Conservation (phyloP, 2,329 filamentous ascomycete genomes). For the Fusarium subglutinans region DNA sequence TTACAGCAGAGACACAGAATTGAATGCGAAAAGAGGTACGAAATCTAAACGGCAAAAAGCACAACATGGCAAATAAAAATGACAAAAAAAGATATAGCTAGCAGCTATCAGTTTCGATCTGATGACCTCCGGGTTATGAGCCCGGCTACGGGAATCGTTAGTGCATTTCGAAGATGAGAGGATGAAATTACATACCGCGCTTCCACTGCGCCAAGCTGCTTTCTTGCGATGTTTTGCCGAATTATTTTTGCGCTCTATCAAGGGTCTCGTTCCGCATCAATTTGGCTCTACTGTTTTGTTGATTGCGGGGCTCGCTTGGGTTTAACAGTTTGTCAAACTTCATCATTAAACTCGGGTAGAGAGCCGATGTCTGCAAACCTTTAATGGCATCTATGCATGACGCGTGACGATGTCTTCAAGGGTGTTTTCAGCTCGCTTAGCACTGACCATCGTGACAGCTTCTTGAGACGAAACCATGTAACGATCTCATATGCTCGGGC, state of each 20-base stretch:
- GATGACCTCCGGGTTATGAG: constrained; percentile 29
- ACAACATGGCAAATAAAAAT: background rate
- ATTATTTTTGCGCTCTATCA: background rate
- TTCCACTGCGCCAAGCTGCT: constrained; percentile 31
- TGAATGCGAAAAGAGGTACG: no score
- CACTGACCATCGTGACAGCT: background rate
- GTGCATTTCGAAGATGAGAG: background rate
- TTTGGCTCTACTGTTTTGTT: background rate
- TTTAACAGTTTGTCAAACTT: background rate
- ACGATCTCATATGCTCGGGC: background rate
- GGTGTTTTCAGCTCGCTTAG: background rate
- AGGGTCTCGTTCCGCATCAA: background rate
- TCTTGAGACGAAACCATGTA: background rate
- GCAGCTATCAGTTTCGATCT: constrained; percentile 30
- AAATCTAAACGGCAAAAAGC: background rate
- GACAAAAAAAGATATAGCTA: background rate
- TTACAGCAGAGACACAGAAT: rapidly evolving
- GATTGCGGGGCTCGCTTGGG: background rate
- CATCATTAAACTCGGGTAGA: background rate
- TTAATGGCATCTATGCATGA: background rate
- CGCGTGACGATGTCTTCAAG: background rate
- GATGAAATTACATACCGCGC: constrained; percentile 11
- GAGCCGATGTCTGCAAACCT: background rate
- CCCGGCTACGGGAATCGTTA: constrained; percentile 22
- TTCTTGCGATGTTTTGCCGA: constrained; percentile 10